Conservation (phyloP, 106 monocot species). For the Amphibolis antarctica region DNA sequence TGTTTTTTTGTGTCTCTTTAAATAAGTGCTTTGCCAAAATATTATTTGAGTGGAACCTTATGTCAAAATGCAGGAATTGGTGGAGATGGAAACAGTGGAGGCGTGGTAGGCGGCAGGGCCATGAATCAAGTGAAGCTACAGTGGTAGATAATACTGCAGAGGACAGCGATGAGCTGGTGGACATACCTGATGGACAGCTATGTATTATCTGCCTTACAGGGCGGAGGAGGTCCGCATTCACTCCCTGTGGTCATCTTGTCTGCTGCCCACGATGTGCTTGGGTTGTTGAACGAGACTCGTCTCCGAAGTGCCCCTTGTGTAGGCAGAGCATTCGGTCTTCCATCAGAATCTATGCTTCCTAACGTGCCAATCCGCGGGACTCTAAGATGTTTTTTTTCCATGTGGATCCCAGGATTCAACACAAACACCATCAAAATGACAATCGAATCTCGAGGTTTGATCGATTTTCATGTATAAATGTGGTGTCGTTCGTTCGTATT, state of each 20-base stretch:
- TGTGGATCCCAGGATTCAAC: too few relatives aligned
- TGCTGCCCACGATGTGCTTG: constrained; percentile 56
- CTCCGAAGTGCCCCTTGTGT: constrained; percentile 73
- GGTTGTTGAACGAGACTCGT: constrained; percentile 29
- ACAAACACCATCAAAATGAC: too few relatives aligned
- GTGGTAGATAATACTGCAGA: constrained; percentile 8
- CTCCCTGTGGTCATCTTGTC: constrained; percentile 79
- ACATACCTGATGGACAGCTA: constrained; percentile 54
- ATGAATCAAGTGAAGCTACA: not conserved
- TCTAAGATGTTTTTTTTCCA: too few relatives aligned
- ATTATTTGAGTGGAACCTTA: not conserved
- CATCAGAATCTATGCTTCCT: constrained; percentile 70
- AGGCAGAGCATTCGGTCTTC: constrained; percentile 42
- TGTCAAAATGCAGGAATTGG: constrained; percentile 32
- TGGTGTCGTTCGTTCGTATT: too few relatives aligned
- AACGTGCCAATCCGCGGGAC: constrained; percentile 7
- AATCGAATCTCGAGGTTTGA: too few relatives aligned
- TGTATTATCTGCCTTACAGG: constrained; percentile 64
- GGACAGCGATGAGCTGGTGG: constrained; percentile 43
- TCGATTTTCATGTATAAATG: too few relatives aligned
- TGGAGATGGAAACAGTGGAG: constrained; percentile 43
- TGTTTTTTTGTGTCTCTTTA: too few relatives aligned
- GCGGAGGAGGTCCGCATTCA: constrained; percentile 51
- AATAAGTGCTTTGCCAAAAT: too few relatives aligned
- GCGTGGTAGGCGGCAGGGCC: not conserved